A percentile compares a stretch with the other conserved stretches of the same genome.
phyloP scores from a whole-genome alignment of 2,329 filamentous ascomycete genomes.

The Pyricularia grisea region DNA sequence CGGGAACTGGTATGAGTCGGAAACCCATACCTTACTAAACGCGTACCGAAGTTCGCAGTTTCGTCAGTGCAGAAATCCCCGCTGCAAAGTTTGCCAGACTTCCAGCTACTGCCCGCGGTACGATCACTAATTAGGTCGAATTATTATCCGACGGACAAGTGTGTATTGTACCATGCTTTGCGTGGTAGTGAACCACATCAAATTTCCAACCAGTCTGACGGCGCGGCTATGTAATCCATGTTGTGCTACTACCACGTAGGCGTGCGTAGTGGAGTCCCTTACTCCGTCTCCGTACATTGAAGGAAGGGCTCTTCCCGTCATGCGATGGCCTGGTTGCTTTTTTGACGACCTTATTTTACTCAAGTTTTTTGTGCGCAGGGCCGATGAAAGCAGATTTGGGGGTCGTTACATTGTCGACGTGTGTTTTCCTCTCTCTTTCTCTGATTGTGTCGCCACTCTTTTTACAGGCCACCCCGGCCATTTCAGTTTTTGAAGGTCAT shows the following conservation, averaged over 20 bases:
- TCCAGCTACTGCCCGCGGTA: not conserved
- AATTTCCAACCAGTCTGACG: not conserved
- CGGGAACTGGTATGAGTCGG: not conserved
- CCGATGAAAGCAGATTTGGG: not conserved
- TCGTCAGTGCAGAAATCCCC: not conserved
- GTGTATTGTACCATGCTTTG: not conserved
- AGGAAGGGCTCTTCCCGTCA: not conserved
- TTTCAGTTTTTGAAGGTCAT: not conserved
- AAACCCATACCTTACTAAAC: no score
- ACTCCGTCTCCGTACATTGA: not conserved
- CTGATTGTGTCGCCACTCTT: not conserved
- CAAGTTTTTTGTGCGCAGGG: not conserved
- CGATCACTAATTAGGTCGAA: not conserved
- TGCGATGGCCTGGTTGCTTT: not conserved
- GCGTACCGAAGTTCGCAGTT: not conserved
- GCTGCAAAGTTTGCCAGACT: not conserved
- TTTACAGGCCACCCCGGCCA: not conserved
- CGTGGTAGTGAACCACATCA: not conserved
- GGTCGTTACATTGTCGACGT: not conserved
- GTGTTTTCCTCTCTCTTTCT: not conserved
- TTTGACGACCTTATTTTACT: not conserved
- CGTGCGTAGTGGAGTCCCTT: not conserved
- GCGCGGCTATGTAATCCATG: not conserved
- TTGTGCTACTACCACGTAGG: no score
- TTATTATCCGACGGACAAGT: not conserved